These are phyloP conservation scores for Clitoria ternatea DNA, from an alignment of 306 rosid genomes.

Conservation along the genomic window DNA sequence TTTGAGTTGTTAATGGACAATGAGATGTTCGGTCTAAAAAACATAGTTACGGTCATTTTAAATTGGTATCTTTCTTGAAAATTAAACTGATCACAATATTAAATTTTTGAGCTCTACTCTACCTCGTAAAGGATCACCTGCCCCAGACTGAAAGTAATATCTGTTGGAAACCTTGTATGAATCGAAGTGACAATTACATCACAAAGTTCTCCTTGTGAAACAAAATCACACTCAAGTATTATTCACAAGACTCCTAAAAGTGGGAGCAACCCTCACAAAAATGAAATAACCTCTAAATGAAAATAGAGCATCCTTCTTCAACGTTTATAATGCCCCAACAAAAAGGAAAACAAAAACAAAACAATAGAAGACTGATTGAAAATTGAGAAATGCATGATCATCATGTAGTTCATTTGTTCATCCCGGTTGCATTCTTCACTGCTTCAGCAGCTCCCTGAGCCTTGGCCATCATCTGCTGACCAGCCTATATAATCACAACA, in stretches of 20 bases:
- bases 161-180: too few relatives aligned
- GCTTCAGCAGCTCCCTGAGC: slow-evolving; percentile 51
- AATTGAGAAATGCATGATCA: not conserved
- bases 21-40: too few relatives aligned
- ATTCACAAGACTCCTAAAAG: too few relatives aligned
- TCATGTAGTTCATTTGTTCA: slow-evolving; percentile 35
- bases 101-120: too few relatives aligned
- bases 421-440: slow-evolving; percentile 53
- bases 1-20: too few relatives aligned
- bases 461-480: slow-evolving; percentile 40
- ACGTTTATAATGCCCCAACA: slow-evolving; percentile 3
- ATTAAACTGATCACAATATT: too few relatives aligned
- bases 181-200: not conserved
- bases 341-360: not conserved
- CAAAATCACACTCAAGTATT: too few relatives aligned
- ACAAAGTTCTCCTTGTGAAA: not conserved
- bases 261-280: not conserved
- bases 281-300: not conserved
- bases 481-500: slow-evolving; percentile 21
- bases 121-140: too few relatives aligned
- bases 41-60: too few relatives aligned
- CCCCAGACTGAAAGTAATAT: too few relatives aligned
- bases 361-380: not conserved
- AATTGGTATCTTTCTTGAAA: too few relatives aligned
- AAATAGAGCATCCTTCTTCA: not conserved